These are phyloP conservation scores for Phaseolus coccineus DNA, from an alignment of 331 rosid species.

Conservation along the genomic window DNA sequence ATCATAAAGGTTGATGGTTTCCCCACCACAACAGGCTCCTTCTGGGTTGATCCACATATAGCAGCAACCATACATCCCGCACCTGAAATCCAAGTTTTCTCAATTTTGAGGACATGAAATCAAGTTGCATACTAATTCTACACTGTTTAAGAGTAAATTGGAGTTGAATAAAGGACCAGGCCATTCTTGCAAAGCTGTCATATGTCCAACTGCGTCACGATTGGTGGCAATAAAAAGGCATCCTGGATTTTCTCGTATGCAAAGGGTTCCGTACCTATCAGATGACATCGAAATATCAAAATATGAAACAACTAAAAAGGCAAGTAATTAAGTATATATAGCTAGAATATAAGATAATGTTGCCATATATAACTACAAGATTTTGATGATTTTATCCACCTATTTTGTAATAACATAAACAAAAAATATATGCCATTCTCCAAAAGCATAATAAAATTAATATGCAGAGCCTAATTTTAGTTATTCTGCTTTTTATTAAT, in stretches of 20 bases:
- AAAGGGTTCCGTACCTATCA: slow-evolving; percentile 71
- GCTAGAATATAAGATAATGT: too few relatives aligned
- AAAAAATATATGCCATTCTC: neutral
- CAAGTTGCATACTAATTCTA: slow-evolving; percentile 29
- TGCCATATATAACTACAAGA: too few relatives aligned
- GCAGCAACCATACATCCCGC: slow-evolving; percentile 98
- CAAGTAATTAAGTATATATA: too few relatives aligned
- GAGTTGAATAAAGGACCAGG: slow-evolving; percentile 66
- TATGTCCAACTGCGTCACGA: slow-evolving; percentile 86
- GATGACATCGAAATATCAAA: too few relatives aligned
- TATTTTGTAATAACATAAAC: neutral
- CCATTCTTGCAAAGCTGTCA: slow-evolving; percentile 87
- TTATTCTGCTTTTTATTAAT: slow-evolving; percentile 4
- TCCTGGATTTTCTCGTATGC: slow-evolving; percentile 96
- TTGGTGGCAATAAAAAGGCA: slow-evolving; percentile 97
- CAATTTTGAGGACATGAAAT: slow-evolving; percentile 40
- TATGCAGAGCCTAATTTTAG: neutral
- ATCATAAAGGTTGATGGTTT: slow-evolving; percentile 93
- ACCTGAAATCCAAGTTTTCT: slow-evolving; percentile 63
- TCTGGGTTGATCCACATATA: slow-evolving; percentile 86
- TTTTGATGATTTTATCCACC: too few relatives aligned
- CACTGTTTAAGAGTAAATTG: slow-evolving; percentile 1
- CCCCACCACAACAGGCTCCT: slow-evolving; percentile 91
- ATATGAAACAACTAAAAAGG: too few relatives aligned
- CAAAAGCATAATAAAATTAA: neutral